phyloP scores from a whole-genome alignment of 495 filamentous ascomycete genomes.

The Rostrohypoxylon terebratum region DNA sequence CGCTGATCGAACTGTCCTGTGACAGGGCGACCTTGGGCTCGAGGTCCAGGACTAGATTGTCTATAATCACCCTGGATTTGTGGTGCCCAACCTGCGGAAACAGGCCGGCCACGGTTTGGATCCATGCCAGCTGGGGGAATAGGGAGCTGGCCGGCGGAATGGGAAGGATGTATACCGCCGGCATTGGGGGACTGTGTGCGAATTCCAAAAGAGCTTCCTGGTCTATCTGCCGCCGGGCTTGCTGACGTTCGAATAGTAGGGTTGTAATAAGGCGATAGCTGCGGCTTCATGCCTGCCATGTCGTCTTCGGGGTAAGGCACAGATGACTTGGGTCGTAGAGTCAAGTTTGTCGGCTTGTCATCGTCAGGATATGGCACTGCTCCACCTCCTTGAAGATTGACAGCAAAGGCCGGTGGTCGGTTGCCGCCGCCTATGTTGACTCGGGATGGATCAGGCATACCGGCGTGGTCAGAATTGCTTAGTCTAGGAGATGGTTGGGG shows the following conservation, averaged over 20 bases:
- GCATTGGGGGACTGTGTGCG: conserved; percentile 52
- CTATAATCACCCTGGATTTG: conserved; percentile 57
- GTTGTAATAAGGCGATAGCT: conserved; percentile 52
- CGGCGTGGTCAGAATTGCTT: conserved; percentile 53
- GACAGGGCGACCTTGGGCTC: conserved; percentile 40
- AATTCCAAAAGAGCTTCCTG: conserved; percentile 76
- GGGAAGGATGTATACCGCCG: conserved; percentile 38
- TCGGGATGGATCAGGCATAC: conserved; percentile 78
- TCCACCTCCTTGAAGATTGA: conserved; percentile 61
- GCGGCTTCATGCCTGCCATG: conserved; percentile 44
- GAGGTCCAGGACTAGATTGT: conserved; percentile 54
- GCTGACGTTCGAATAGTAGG: conserved; percentile 52
- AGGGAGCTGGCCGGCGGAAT: conserved; percentile 43
- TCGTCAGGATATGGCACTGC: conserved; percentile 75
- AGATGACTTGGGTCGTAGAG: conserved; percentile 50
- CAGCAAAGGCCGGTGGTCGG: conserved; percentile 58
- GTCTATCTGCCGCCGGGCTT: conserved; percentile 65
- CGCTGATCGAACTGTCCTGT: conserved; percentile 45
- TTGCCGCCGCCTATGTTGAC: conserved; percentile 58
- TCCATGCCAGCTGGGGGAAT: conserved; percentile 50
- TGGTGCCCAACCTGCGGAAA: conserved; percentile 57
- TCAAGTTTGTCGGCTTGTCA: conserved; percentile 61
- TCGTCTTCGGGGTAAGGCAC: conserved; percentile 68
- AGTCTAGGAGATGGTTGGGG: conserved; percentile 51
- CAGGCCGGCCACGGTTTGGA: conserved; percentile 47